These are phyloP conservation scores for Gastrolobium bilobum DNA, from an alignment of 306 rosid species.

Conservation along the genomic window DNA sequence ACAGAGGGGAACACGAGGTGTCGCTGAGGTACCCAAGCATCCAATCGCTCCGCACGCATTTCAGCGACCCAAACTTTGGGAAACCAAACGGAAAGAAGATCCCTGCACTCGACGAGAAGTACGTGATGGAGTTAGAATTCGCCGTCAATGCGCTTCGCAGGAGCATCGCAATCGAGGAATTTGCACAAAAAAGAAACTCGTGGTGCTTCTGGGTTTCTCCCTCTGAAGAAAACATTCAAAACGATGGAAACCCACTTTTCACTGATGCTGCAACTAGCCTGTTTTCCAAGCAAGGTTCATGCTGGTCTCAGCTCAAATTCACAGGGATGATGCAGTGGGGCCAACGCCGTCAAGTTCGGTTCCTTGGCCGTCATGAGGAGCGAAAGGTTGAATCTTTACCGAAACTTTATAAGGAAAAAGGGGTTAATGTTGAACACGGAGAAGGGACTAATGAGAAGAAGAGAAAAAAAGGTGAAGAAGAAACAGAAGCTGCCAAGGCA, in stretches of 20 bases:
- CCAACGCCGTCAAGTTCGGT: conserved; percentile 70
- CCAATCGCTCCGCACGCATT: conserved; percentile 68
- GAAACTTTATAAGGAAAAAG: conserved; percentile 30
- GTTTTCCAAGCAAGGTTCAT: conserved; percentile 64
- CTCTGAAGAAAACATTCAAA: conserved; percentile 31
- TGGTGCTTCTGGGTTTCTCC: conserved; percentile 79
- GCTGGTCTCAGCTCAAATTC: conserved; percentile 72
- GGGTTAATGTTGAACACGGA: conserved; percentile 1
- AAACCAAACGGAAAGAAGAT: conserved; percentile 58
- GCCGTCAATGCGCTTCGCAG: conserved; percentile 65
- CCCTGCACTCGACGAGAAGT: conserved; percentile 77
- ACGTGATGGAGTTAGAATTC: conserved; percentile 58
- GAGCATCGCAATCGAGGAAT: conserved; percentile 61
- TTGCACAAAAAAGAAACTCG: conserved; percentile 54
- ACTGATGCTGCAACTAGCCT: conserved; percentile 41
- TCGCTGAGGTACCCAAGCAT: conserved; percentile 78
- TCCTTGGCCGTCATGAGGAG: conserved; percentile 63
- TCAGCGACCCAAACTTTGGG: conserved; percentile 49
- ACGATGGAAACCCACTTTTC: conserved; percentile 37
- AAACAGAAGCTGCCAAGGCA: conserved; percentile 35
- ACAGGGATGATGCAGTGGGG: conserved; percentile 90
- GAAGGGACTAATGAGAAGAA: conserved; percentile 20
- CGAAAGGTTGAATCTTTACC: conserved; percentile 51
- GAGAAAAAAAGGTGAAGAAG: conserved; percentile 50
- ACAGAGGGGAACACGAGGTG: conserved; percentile 54